These are phyloP conservation scores for Candida wancherniae DNA, from an alignment of 805 yeast species.

Conservation along the genomic window DNA sequence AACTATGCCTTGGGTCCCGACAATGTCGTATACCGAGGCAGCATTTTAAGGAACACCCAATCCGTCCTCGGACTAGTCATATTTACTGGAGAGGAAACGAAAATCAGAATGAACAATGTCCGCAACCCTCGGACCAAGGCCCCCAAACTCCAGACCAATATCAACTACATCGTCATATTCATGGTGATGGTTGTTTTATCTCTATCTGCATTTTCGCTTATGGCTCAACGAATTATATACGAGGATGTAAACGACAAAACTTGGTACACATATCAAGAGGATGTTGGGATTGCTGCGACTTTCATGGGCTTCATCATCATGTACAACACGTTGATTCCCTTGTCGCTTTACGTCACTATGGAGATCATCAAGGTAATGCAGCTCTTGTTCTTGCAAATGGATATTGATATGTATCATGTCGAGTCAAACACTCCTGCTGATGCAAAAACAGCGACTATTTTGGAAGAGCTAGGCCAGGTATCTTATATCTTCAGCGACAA, in stretches of 20 bases:
- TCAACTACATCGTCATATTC: constrained; percentile 76
- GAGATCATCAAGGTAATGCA: constrained; percentile 92
- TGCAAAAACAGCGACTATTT: constrained; percentile 89
- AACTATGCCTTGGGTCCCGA: constrained; percentile 65
- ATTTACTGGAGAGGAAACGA: constrained; percentile 94
- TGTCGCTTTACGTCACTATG: constrained; percentile 92
- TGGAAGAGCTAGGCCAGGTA: constrained; percentile 96
- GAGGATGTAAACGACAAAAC: constrained; percentile 34
- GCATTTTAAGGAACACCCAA: constrained; percentile 79
- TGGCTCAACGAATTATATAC: constrained; percentile 63
- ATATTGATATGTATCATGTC: constrained; percentile 88
- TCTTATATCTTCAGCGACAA: constrained; percentile 93
- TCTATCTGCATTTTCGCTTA: constrained; percentile 73
- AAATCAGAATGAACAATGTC: constrained; percentile 91
- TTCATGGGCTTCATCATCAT: constrained; percentile 94
- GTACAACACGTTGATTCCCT: constrained; percentile 94
- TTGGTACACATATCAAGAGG: constrained; percentile 74
- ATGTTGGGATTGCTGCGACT: constrained; percentile 83
- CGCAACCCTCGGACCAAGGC: constrained; percentile 88
- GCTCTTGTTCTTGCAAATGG: constrained; percentile 74
- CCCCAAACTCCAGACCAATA: constrained; percentile 80
- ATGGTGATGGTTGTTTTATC: constrained; percentile 80
- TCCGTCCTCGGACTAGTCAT: constrained; percentile 73
- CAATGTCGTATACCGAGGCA: constrained; percentile 87
- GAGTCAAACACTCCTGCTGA: constrained; percentile 87